A percentile compares a stretch with the other conserved stretches of the same genome.
These are phyloP conservation scores for Fusarium nygamai DNA, from an alignment of 2,329 filamentous ascomycete genomes.

Conservation along the genomic window DNA sequence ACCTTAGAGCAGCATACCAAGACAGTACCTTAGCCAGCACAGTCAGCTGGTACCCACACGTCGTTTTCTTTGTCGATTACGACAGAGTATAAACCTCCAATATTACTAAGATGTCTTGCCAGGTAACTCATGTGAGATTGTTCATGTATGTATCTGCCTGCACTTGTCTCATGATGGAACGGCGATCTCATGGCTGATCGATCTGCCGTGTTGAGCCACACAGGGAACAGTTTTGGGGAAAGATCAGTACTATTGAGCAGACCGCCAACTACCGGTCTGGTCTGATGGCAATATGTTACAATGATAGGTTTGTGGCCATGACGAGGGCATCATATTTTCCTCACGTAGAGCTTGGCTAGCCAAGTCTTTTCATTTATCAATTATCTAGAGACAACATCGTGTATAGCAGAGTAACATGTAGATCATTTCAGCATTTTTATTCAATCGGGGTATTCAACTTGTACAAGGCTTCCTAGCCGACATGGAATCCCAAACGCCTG, in stretches of 20 bases:
- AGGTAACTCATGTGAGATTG: neutral
- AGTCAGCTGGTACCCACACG: conserved; percentile 4
- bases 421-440: conserved; percentile 4
- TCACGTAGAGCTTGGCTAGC: neutral
- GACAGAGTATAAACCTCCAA: neutral
- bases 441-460: conserved; percentile 33
- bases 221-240: neutral
- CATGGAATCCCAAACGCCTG: conserved; percentile 37
- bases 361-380: neutral
- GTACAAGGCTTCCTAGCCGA: conserved; percentile 26
- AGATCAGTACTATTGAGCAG: neutral
- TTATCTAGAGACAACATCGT: neutral
- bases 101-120: neutral
- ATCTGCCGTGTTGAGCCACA: neutral
- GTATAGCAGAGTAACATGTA: neutral
- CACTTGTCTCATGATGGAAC: conserved; percentile 16
- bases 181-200: conserved; percentile 4
- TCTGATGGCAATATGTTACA: neutral
- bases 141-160: conserved; percentile 2
- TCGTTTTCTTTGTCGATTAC: neutral
- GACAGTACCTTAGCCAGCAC: neutral
- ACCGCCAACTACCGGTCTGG: neutral
- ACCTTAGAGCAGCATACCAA: neutral
- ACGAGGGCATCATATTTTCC: neutral
- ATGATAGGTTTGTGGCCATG: neutral